Conservation (phyloP, 495 filamentous ascomycete genomes). For the Collariella sp. region DNA sequence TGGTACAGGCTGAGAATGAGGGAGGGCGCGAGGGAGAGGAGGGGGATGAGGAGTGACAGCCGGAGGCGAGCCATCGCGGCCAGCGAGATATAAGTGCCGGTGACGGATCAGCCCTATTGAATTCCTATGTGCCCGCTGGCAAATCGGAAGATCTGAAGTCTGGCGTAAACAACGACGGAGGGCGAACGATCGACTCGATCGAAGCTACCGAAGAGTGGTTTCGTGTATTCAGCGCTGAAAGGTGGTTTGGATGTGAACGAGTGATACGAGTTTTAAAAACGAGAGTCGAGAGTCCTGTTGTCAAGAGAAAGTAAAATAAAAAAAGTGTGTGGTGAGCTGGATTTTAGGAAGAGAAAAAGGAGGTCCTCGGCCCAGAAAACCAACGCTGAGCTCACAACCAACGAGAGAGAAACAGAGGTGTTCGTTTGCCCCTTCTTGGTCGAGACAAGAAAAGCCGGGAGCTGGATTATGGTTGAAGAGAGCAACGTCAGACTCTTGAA, state of each 20-base stretch:
- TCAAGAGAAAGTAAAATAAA: too few species aligned
- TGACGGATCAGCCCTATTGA: not conserved
- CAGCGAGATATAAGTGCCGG: not conserved
- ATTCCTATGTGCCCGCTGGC: not conserved
- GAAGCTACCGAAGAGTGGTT: not conserved
- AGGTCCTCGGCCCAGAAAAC: not conserved
- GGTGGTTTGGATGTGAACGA: too few species aligned
- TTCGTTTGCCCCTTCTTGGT: not conserved
- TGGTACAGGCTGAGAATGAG: slow-evolving; percentile 14
- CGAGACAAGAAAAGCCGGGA: too few species aligned
- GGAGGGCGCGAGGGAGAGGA: not conserved
- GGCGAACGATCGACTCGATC: not conserved
- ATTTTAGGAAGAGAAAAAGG: not conserved
- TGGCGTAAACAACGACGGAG: too few species aligned
- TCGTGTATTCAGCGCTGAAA: too few species aligned
- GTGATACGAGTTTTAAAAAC: too few species aligned
- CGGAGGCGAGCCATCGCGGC: slow-evolving; percentile 7
- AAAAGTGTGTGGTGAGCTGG: not conserved
- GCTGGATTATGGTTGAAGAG: too few species aligned
- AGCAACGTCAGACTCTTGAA: too few species aligned
- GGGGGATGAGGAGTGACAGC: slow-evolving; percentile 2
- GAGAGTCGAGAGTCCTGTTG: too few species aligned
- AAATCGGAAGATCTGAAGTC: too few species aligned
- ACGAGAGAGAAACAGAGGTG: not conserved
- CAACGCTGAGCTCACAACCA: not conserved